These are phyloP conservation scores for Yamadazyma endophytica DNA, from an alignment of 805 yeast genomes.

Conservation along the genomic window DNA sequence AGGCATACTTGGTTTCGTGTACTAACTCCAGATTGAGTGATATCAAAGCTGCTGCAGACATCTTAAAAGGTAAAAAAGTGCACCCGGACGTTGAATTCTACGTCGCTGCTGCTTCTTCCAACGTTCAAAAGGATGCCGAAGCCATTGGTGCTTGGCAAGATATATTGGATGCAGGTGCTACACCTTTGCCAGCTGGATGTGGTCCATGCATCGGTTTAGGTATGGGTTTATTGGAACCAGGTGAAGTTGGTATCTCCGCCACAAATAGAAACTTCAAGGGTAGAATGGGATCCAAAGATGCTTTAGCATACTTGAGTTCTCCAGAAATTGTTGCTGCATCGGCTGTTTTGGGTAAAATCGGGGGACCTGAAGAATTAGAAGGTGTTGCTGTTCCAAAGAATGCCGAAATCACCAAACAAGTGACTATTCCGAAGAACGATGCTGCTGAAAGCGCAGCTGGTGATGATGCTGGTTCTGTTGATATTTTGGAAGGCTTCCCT, in stretches of 20 bases:
- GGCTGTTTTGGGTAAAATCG: slow-evolving; percentile 92
- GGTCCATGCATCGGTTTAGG: slow-evolving; percentile 99
- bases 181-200: slow-evolving; percentile 95
- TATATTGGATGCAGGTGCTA: slow-evolving; percentile 88
- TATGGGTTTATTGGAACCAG: slow-evolving; percentile 86
- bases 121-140: slow-evolving; percentile 91
- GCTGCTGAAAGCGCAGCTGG: slow-evolving; percentile 27
- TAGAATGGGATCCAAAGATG: slow-evolving; percentile 97
- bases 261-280: slow-evolving; percentile 99
- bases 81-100: slow-evolving; percentile 92
- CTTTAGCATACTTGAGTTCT: slow-evolving; percentile 91
- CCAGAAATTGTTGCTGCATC: slow-evolving; percentile 99
- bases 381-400: slow-evolving; percentile 46
- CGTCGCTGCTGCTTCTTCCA: slow-evolving; percentile 95
- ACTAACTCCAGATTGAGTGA: slow-evolving; percentile 93
- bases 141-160: slow-evolving; percentile 88
- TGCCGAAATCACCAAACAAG: slow-evolving; percentile 45
- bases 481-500: slow-evolving; percentile 89
- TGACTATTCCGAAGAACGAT: slow-evolving; percentile 28
- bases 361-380: slow-evolving; percentile 80
- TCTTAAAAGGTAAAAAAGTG: slow-evolving; percentile 75
- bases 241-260: slow-evolving; percentile 97
- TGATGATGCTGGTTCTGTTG: slow-evolving; percentile 46
- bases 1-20: slow-evolving; percentile 97
- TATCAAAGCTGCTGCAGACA: slow-evolving; percentile 89